Base-by-base conservation (phyloP, 345 rosid species). In the Lepidium aucheri region DNA sequence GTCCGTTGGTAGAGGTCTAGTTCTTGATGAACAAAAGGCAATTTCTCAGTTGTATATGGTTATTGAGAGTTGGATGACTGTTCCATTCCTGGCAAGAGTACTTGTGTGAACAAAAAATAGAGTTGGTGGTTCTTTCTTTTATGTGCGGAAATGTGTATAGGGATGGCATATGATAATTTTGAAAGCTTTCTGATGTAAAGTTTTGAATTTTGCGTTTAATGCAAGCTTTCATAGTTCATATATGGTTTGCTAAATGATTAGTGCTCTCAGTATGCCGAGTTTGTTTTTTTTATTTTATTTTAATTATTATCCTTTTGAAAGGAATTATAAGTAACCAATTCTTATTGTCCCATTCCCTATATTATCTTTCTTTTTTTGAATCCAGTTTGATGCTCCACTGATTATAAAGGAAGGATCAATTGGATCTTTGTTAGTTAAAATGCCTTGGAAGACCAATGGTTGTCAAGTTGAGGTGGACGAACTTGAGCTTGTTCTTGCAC, bases 331-430 rank as follows among this genome's bases (percentile, higher is more conserved):
- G 8, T 13, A 46, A 24, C 33, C 3, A 49, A 13, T 59, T 30
- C 47, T 59, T 35, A 60, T 16, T 5, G 39, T 28, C 40, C 40
- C 49, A 53, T 55, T 35, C 16, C 24, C 20, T 50, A 15, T 39
- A 13, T 12, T 24, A 3, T 45, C 3, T 45, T 13, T 78, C 36
- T 11, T 13, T 7, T 20, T 16, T 73, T 43, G 30, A 63, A 74
- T 72, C 32, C 83, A 94, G 99, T 55, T 86, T 58, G 88, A 85
- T 74, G 73, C 85, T 3, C 77, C 92, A 1, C 59, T 94, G 53
- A 60, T 79, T 40, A 81, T 94, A 47, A 94, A 88, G 72, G 99
- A 94, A 79, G 99, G 99, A 7, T 90, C 99, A 3, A 81, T 94
- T 39, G 89, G 96, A 28, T 86, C 97, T 49, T 72, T 94, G 63